Evolutionary conservation across 345 rosid genomes (phyloP).

Genomic region (Bruguiera sexangula): DNA sequence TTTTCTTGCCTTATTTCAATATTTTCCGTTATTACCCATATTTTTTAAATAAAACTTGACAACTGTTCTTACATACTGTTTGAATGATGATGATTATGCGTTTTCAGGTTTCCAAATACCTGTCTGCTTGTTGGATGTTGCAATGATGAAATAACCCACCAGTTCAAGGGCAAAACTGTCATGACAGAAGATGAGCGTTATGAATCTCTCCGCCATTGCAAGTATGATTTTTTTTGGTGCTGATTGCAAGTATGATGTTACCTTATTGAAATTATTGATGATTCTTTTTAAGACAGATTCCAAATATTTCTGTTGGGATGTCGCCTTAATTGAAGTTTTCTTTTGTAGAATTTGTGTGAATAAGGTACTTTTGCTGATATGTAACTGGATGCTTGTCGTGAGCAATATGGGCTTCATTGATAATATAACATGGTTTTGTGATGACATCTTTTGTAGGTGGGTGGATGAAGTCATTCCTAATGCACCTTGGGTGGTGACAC

Average conservation of each 20-base stretch:
- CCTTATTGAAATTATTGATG: not conserved
- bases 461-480: slow-evolving; percentile 91
- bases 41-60: not conserved
- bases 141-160: slow-evolving; percentile 80
- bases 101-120: slow-evolving; percentile 68
- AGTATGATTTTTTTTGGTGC: slow-evolving; percentile 33
- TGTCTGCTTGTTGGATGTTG: slow-evolving; percentile 88
- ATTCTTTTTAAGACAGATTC: not conserved
- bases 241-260: slow-evolving; percentile 66
- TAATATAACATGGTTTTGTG: not conserved
- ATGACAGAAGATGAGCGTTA: slow-evolving; percentile 81
- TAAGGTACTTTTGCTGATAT: not conserved
- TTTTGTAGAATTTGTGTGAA: not conserved
- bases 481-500: slow-evolving; percentile 88
- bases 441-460: slow-evolving; percentile 50
- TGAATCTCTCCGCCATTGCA: slow-evolving; percentile 97
- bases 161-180: slow-evolving; percentile 85
- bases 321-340: not conserved
- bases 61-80: not conserved
- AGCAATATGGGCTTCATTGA: not conserved
- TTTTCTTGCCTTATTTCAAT: not conserved
- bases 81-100: not conserved
- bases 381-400: not conserved
- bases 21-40: not conserved
- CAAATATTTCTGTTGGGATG: not conserved